Base-by-base conservation (phyloP, 768 basidiomycete species). In the Suillus cothurnatus region DNA sequence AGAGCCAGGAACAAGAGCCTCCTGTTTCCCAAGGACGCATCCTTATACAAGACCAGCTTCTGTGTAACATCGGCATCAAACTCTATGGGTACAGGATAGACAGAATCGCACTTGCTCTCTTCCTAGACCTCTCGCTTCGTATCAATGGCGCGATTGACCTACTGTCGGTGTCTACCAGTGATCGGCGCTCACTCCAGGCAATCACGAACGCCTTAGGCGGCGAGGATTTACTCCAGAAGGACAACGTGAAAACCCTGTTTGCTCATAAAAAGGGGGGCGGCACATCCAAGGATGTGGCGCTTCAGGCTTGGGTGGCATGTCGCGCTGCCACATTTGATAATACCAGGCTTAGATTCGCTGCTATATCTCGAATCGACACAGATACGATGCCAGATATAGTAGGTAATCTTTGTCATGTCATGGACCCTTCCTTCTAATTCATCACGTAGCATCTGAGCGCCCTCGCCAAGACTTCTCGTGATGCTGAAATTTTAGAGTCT, bases 41-140 rank as follows among this genome's bases (percentile, higher is more conserved):
- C 4, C 65, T 77, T 2, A 68, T 85, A 8, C 65, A 74, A 56
- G 68, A 75, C 11, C 49, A 58, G 6, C 72, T 85, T 43, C 68
- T 85, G 6, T 68, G 73, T 55, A 64, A 78, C 36, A n/a, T 70
- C 0, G 36, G 65, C 1, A 62, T 73, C 34, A 67, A 61, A 19
- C 85, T 82, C 64, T 72, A 76, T 57, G 78, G 80, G 0, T 83
- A 86, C 52, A 71, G 72, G 39, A 83, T 85, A 84, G 85, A 86
- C 66, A 76, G 74, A 43, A 68, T 86, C 1, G 76, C 79, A 0
- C 64, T 77, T 2, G 73, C 83, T 2, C 67, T 87, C 21, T 77
- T 73, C 68, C 53, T 72, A 11, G 85, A 87, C 62, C 58, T 78
- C 9, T 74, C 70, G 0, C 60, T 83, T 9, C 72, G 70, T 8